These are phyloP conservation scores for Lolium multiflorum DNA, from an alignment of 176 grass and related monocot genomes.

Conservation along the genomic window DNA sequence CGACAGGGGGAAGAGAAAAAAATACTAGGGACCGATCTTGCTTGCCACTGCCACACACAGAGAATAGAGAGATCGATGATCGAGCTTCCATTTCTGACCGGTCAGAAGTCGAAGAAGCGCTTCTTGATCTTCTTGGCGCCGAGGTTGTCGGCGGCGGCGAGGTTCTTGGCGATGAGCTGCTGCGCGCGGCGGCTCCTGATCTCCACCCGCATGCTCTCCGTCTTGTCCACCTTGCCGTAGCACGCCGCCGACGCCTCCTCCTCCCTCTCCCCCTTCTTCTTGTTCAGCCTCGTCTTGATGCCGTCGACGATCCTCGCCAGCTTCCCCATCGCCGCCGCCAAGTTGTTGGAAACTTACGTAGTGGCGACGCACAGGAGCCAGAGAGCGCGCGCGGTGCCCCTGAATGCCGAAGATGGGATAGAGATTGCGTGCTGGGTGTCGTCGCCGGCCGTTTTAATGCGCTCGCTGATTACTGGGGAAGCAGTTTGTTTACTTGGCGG, in stretches of 20 bases:
- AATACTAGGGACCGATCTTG: background rate
- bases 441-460: slow-evolving; percentile 30
- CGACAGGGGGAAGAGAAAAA: background rate
- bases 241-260: background rate
- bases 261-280: slow-evolving; percentile 36
- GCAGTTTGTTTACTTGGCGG: slow-evolving; percentile 15
- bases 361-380: too few species aligned
- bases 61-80: background rate
- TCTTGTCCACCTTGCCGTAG: slow-evolving; percentile 82
- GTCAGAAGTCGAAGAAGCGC: slow-evolving; percentile 52
- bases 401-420: background rate
- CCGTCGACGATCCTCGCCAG: slow-evolving; percentile 68
- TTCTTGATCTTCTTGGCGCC: slow-evolving; percentile 39
- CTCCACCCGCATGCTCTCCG: slow-evolving; percentile 90
- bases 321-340: slow-evolving; percentile 57
- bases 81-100: background rate
- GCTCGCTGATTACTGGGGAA: slow-evolving; percentile 9
- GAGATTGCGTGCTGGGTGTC: background rate
- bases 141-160: slow-evolving; percentile 55
- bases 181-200: slow-evolving; percentile 70
- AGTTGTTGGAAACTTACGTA: background rate
- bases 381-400: too few species aligned
- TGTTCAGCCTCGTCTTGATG: slow-evolving; percentile 73
- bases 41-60: background rate
- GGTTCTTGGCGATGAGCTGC: slow-evolving; percentile 89